Evolutionary conservation across 345 rosid genomes (phyloP).

Genomic region (Diplotaxis tenuifolia): DNA sequence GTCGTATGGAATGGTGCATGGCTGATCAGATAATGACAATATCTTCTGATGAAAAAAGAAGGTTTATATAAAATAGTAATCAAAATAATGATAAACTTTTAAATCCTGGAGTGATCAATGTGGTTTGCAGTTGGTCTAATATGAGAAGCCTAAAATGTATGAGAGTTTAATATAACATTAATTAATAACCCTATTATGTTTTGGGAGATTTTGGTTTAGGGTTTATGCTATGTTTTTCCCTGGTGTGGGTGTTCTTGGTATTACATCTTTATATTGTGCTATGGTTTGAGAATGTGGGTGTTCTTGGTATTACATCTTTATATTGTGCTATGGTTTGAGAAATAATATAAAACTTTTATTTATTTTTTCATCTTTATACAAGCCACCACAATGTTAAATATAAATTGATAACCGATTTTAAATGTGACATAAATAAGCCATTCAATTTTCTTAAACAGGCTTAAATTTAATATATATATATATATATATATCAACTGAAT

Average conservation of each 20-base stretch:
- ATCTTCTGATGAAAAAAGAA: slow-evolving; percentile 14
- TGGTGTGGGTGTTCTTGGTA: slow-evolving; percentile 32
- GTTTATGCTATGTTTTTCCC: not conserved
- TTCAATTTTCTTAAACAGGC: not conserved
- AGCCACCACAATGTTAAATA: not conserved
- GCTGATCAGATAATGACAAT: slow-evolving; percentile 37
- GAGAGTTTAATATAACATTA: slow-evolving; percentile 14
- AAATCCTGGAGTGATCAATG: slow-evolving; percentile 21
- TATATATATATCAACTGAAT: not conserved
- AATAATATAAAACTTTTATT: slow-evolving; percentile 11
- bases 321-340: slow-evolving; percentile 22
- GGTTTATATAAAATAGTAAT: slow-evolving; percentile 29
- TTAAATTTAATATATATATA: not conserved
- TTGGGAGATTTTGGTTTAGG: slow-evolving; percentile 30
- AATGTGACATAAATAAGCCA: not conserved
- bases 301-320: slow-evolving; percentile 24
- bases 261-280: slow-evolving; percentile 27
- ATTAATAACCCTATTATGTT: slow-evolving; percentile 27
- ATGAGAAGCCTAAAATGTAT: slow-evolving; percentile 20
- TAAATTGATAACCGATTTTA: not conserved
- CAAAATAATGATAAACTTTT: slow-evolving; percentile 28
- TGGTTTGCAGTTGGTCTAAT: slow-evolving; percentile 28
- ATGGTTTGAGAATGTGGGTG: slow-evolving; percentile 27
- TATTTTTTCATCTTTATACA: not conserved
- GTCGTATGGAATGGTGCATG: slow-evolving; percentile 77